These are phyloP conservation scores for Coriaria nepalensis DNA, from an alignment of 306 rosid species.

Conservation along the genomic window DNA sequence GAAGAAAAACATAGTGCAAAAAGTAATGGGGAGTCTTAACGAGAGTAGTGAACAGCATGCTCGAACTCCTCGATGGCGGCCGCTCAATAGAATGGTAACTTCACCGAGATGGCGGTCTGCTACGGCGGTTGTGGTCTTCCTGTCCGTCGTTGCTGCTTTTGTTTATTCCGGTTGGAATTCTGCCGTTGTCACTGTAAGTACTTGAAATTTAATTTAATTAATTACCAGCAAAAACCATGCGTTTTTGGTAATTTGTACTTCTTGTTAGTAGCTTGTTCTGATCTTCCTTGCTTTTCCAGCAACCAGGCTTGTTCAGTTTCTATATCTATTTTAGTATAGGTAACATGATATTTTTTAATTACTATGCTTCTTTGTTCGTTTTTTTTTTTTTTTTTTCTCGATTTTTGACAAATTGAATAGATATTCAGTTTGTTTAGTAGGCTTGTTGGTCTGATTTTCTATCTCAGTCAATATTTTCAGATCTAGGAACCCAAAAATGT, in stretches of 20 bases:
- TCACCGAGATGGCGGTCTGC: conserved; percentile 2
- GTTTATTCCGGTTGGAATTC: conserved; percentile 9
- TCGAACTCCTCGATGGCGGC: conserved; percentile 13
- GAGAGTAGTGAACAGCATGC: conserved; percentile 5
- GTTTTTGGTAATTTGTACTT: no score
- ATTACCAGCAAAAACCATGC: no score
- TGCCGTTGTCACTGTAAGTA: conserved; percentile 13
- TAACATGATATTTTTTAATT: no score
- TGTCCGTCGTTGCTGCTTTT: conserved; percentile 12
- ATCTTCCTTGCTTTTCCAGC: no score
- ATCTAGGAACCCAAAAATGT: conserved; percentile 16
- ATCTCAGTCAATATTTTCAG: conserved; percentile 21
- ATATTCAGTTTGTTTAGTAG: no score
- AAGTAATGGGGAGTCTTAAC: conserved; percentile 34
- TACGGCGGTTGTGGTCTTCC: conserved; percentile 13
- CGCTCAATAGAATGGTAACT: conserved; percentile 8
- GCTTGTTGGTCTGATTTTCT: no score
- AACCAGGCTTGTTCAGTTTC: no score
- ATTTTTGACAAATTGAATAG: no score
- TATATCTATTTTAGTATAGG: neutral
- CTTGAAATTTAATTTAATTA: no score
- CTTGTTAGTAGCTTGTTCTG: no score
- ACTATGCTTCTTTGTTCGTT: neutral
- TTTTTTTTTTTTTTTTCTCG: no score
- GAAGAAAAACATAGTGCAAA: no score